phyloP scores from a whole-genome alignment of 257 asterid species.

The Henckelia pumila region DNA sequence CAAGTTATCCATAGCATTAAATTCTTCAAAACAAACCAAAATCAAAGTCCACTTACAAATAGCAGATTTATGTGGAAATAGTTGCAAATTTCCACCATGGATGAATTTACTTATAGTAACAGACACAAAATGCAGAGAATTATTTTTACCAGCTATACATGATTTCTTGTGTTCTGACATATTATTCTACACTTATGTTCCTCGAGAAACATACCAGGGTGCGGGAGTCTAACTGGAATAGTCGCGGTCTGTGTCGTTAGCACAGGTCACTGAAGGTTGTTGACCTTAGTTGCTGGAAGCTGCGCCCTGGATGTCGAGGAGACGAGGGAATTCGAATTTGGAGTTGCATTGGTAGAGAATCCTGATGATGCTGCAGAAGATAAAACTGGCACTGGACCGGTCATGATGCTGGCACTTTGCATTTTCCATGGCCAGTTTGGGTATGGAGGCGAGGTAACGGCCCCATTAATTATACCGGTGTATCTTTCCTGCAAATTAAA shows the following conservation, averaged over 20 bases:
- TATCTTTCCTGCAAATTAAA: conserved; percentile 48
- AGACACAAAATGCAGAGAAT: background rate
- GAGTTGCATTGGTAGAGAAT: conserved; percentile 59
- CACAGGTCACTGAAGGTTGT: conserved; percentile 34
- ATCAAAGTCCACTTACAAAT: conserved; percentile 14
- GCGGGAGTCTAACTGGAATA: background rate
- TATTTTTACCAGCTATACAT: conserved; percentile 38
- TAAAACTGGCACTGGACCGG: conserved; percentile 44
- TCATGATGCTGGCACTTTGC: conserved; percentile 43
- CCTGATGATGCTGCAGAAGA: conserved; percentile 97
- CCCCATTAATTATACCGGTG: conserved; percentile 45
- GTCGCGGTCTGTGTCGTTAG: conserved; percentile 18
- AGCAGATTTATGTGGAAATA: conserved; percentile 9
- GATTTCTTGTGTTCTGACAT: conserved; percentile 20
- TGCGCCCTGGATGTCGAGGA: conserved; percentile 37
- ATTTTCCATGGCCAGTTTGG: conserved; percentile 66
- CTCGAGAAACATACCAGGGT: conserved; percentile 15
- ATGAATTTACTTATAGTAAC: conserved; percentile 1
- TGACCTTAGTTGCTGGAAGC: conserved; percentile 34
- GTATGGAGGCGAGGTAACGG: conserved; percentile 43
- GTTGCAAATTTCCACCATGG: conserved; percentile 17
- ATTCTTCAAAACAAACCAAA: background rate
- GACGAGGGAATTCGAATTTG: conserved; percentile 36
- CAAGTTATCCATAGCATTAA: background rate
- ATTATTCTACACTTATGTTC: conserved; percentile 19